A percentile compares a stretch with the other conserved stretches of the same genome.
Evolutionary conservation across 306 rosid genomes (phyloP).

Genomic region (Begonia peltatifolia): DNA sequence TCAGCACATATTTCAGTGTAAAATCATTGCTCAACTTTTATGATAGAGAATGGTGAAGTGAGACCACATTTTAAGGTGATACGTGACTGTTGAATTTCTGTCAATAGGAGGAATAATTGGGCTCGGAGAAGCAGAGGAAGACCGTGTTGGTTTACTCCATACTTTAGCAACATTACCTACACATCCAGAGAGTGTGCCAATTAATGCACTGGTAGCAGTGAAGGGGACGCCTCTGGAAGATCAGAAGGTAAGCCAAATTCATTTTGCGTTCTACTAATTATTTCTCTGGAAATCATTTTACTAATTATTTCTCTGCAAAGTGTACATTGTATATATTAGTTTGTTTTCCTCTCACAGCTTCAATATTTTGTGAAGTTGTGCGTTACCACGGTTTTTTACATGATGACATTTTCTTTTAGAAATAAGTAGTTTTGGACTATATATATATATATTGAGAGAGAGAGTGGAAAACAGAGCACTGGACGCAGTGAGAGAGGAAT

Average conservation of each 20-base stretch:
- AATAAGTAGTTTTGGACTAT: neutral
- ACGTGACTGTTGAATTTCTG: conserved; percentile 13
- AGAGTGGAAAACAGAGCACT: too few species aligned
- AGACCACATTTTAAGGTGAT: neutral
- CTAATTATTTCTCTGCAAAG: too few species aligned
- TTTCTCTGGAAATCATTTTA: neutral
- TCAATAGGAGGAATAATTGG: conserved; percentile 90
- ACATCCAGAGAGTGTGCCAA: conserved; percentile 98
- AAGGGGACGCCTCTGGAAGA: conserved; percentile 93
- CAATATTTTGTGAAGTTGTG: too few species aligned
- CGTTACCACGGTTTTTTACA: too few species aligned
- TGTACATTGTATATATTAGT: too few species aligned
- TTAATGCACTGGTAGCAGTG: conserved; percentile 78
- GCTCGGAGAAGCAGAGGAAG: conserved; percentile 93
- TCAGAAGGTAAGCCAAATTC: conserved; percentile 46
- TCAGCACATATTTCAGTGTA: too few species aligned
- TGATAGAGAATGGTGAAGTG: too few species aligned
- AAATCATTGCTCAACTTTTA: too few species aligned
- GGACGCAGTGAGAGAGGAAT: too few species aligned
- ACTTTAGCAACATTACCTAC: conserved; percentile 88
- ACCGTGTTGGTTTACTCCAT: conserved; percentile 88
- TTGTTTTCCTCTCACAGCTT: too few species aligned
- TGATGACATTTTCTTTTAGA: too few species aligned
- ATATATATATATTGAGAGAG: too few species aligned
- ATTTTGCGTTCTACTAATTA: neutral